Percentiles rank a stretch among this genome's conserved stretches.
These are phyloP conservation scores for Singerocomus rubriflavus DNA, from an alignment of 1,284 basidiomycete genomes.

Conservation along the genomic window DNA sequence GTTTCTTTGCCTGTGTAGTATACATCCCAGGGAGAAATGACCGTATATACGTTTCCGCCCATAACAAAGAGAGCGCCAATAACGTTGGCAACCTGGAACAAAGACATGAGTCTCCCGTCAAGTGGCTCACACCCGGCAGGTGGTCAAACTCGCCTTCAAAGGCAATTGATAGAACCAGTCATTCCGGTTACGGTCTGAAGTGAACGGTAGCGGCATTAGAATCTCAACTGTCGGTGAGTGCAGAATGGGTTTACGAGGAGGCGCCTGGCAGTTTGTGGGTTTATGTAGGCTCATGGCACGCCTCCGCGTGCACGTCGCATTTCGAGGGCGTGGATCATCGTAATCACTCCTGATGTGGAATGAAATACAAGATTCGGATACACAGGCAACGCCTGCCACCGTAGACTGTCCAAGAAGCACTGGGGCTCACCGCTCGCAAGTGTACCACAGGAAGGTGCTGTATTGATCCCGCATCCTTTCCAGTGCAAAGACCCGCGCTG, in stretches of 20 bases:
- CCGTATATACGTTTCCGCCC: slow-evolving; percentile 83
- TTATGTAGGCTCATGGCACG: slow-evolving; percentile 26
- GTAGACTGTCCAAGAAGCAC: slow-evolving; percentile 11
- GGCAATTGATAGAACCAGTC: slow-evolving; percentile 27
- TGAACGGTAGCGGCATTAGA: slow-evolving; percentile 27
- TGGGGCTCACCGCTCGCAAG: slow-evolving; percentile 2
- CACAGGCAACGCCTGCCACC: background rate
- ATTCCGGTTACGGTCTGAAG: slow-evolving; percentile 22
- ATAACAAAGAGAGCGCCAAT: slow-evolving; percentile 76
- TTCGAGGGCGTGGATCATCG: slow-evolving; percentile 24
- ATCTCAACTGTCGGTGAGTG: slow-evolving; percentile 3
- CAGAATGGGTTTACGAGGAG: slow-evolving; percentile 12
- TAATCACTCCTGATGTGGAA: slow-evolving; percentile 18
- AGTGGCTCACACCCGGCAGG: background rate
- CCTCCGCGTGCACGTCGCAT: slow-evolving; percentile 29
- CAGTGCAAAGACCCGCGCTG: slow-evolving; percentile 3
- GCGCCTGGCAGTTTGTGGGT: slow-evolving; percentile 11
- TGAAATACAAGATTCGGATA: slow-evolving; percentile 7
- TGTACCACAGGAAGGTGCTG: slow-evolving; percentile 1
- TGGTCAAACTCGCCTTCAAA: slow-evolving; percentile 23
- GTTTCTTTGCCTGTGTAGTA: slow-evolving; percentile 76
- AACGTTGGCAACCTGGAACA: slow-evolving; percentile 68
- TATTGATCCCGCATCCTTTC: slow-evolving; percentile 5
- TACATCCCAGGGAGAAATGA: slow-evolving; percentile 67
- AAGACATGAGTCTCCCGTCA: slow-evolving; percentile 5